Conservation (phyloP, 768 basidiomycete genomes). For the Psilocybe cyanescens region DNA sequence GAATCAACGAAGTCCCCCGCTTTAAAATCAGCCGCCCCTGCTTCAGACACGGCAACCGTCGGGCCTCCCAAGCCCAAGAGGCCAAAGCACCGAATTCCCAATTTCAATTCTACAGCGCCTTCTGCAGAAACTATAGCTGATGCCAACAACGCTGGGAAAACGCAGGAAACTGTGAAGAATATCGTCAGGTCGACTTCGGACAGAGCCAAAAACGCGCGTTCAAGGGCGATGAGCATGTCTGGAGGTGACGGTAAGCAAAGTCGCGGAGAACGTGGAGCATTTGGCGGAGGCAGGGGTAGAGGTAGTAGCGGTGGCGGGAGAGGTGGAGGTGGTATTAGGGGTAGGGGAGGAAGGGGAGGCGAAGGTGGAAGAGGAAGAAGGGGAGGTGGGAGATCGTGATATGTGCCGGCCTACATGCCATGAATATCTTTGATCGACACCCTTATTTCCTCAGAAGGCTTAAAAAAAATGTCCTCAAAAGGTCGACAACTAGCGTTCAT, state of each 20-base stretch:
- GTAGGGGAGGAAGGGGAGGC: neutral
- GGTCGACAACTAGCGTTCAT: too few species aligned
- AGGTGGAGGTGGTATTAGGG: neutral
- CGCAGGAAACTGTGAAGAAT: slow-evolving; percentile 27
- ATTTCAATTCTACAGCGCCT: neutral
- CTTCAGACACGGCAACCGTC: neutral
- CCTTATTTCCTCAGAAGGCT: too few species aligned
- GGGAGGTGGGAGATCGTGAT: neutral
- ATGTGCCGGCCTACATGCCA: neutral
- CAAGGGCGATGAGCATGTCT: slow-evolving; percentile 25
- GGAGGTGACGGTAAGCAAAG: neutral
- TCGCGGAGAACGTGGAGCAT: too few species aligned
- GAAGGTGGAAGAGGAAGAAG: neutral
- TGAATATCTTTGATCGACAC: neutral
- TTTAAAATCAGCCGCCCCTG: neutral
- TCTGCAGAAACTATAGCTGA: slow-evolving; percentile 1
- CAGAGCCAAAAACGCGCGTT: slow-evolving; percentile 41
- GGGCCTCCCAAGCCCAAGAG: neutral
- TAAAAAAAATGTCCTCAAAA: too few species aligned
- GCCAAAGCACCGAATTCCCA: slow-evolving; percentile 1
- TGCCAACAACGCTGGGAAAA: neutral
- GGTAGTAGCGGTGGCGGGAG: neutral
- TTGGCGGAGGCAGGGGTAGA: neutral
- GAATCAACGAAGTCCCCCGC: neutral
- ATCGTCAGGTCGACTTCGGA: slow-evolving; percentile 41